Evolutionary conservation across 306 rosid species (phyloP), one percentile per base, ranked within the genome.

Genomic region (Senna tora): DNA sequence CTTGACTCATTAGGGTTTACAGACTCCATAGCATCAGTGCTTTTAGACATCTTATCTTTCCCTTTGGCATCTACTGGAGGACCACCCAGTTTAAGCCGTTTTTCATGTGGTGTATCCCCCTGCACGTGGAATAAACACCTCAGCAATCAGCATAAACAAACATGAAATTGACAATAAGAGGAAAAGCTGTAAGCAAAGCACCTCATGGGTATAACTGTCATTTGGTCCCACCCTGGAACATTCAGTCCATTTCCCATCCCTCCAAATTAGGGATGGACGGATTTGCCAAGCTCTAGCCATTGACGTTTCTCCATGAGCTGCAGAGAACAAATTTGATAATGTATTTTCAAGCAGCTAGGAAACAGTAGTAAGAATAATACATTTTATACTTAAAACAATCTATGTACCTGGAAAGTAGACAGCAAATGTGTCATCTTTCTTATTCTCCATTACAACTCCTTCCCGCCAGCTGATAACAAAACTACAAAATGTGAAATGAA

Each of bases 191-290:
- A 59, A 66, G 73, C 67, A 42, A 73, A 53, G 76, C 76, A 92
- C 99, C 96, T 88, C 90, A 6, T 43, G 90, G 21, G 80, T 74
- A 80, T 84, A 66, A 59, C 42, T 58, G 56, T 82, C 86, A 65
- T 69, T 84, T 79, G 55, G 76, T 65, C 43, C 83, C 16, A 72
- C 75, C 82, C 81, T 83, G 12, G 84, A 59, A 79, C 80, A 80
- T 69, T 89, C 96, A 38, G 76, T 75, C 99, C 99, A 95, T 82
- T 95, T 80, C 64, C 96, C 96, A 75, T 95, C 90, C 75, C 88
- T 95, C 99, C 99, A 95, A 72, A 84, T 73, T 65, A 88, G 85
- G 73, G 97, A 89, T 61, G 99, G 89, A 59, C 97, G 96, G 75
- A 95, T 89, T 81, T 88, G 85, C 97, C 99, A 95, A 57, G 92